phyloP scores from a whole-genome alignment of 202 grass and related monocot genomes.

The Schoenoplectus tabernaemontani region DNA sequence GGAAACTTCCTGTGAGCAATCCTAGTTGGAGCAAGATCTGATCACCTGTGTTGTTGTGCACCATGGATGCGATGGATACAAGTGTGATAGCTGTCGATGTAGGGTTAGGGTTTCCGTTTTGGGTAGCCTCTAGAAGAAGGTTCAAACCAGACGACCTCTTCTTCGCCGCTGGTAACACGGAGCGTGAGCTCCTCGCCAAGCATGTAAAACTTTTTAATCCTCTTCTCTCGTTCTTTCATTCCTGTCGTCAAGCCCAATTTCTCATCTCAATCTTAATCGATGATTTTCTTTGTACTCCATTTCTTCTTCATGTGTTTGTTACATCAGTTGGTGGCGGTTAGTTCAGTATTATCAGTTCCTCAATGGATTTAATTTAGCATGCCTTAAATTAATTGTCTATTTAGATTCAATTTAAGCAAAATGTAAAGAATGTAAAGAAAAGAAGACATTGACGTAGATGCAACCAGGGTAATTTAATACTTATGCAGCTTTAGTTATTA shows the following conservation, averaged over 20 bases:
- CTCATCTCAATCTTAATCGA: neutral
- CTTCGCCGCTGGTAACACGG: conserved; percentile 74
- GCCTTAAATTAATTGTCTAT: too few relatives aligned
- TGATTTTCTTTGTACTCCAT: neutral
- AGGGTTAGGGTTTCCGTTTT: conserved; percentile 44
- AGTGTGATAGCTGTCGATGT: neutral
- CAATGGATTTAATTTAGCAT: neutral
- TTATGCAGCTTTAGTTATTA: too few relatives aligned
- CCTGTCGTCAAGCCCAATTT: neutral
- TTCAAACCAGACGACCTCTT: conserved; percentile 63
- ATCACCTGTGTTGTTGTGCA: neutral
- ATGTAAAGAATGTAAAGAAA: too few relatives aligned
- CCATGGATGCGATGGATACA: conserved; percentile 51
- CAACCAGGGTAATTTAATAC: too few relatives aligned
- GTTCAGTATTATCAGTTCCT: neutral
- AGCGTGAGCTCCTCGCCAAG: conserved; percentile 93
- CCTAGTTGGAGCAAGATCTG: neutral
- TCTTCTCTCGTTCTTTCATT: neutral
- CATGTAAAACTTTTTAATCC: conserved; percentile 34
- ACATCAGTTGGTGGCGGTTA: neutral
- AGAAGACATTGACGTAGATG: too few relatives aligned
- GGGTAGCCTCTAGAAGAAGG: conserved; percentile 42
- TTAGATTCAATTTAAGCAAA: too few relatives aligned
- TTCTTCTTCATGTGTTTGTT: neutral
- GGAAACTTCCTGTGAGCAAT: neutral